Evolutionary conservation across 305 asterid species (phyloP), one percentile per base, ranked within the genome.

Genomic region (Fraxinus nigra): DNA sequence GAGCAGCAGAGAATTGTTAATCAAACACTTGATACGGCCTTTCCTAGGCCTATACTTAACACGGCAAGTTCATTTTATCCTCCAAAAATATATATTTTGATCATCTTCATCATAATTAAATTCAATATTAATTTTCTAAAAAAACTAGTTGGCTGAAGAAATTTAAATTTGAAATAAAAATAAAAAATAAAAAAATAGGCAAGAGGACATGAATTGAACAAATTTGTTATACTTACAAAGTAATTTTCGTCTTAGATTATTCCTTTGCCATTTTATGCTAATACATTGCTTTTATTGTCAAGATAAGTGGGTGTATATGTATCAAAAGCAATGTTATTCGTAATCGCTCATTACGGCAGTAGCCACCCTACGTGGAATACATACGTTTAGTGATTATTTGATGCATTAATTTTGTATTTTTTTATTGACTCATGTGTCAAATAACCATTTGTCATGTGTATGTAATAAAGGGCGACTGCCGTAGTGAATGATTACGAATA

Each of bases 1-100:
- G 86, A 88, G 80, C 98, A 94, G 74, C 82, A 81, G 33, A 65
- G 85, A 54, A 18, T 86, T 7, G 88, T 93, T 24, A 80, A 88
- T 76, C 88, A 80, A 82, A 82, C 97, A 54, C 97, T 95, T 18
- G 83, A 88, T 37, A 86, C 65, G 78, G 98, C 98, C 18, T 77
- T 92, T 54, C 98, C 99, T 24, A 78, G 38, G 43, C 93, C 92
- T 75, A 87, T 92, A 26, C 91, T 95, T 51, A 78, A 77, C 22
- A 33, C 91, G 97, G 98, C 86, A 91, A 94, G 94, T 90, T 80
- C 48, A 8, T 38, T 26, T 34, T 48, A 26, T 0, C 43, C 34
- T 54, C 24, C 65, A 4, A 54, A 4, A n/a, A 18, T 51, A 16
- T 59, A n/a, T 59, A 20, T 18, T 9, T 59, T 59, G 26, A 59